Evolutionary conservation across 257 asterid genomes (phyloP), one percentile per base, ranked within the genome.

Genomic region (Ajuga chamaepitys): DNA sequence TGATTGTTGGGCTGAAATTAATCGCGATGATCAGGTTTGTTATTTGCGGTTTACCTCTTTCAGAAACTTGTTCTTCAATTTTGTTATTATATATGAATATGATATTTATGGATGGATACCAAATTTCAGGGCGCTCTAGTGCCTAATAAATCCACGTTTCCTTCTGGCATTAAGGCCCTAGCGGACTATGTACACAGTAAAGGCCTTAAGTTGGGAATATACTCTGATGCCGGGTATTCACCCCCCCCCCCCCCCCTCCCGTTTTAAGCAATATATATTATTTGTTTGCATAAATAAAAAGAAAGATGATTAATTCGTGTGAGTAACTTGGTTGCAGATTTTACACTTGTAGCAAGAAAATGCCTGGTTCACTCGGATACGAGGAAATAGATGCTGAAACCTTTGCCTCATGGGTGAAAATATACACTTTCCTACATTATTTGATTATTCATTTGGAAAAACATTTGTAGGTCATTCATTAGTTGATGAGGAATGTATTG

Each of bases 281-380:
- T 30, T 8, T 41, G 10, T 11, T 62, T 58, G 7, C n/a, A 12
- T 24, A n/a, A n/a, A n/a, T n/a, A n/a, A n/a, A n/a, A n/a, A n/a
- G 7, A 24, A 7, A 4, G 9, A 5, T 26, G 26, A 0, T 10
- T 14, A n/a, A 47, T 38, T 21, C 4, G 1, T 41, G 10, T 11
- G 58, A 10, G 7, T n/a, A n/a, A 48, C 58, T 42, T 58, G 1
- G 22, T 59, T 74, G 51, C 89, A 89, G 97, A 0, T 81, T 73
- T 7, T 37, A 25, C 57, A 90, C 96, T 7, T 90, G 97, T n/a
- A 77, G 88, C 83, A 84, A 82, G 71, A 67, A 74, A 46, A 80
- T 79, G 95, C 97, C 97, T 0, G 96, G 96, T 28, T 87, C 97
- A 55, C 95, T 90, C 10, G 97, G 96, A 11, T 75, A 85, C 2